Evolutionary conservation across 371 early-diverging fungal species (phyloP).

Genomic region (Coemansia sp.): DNA sequence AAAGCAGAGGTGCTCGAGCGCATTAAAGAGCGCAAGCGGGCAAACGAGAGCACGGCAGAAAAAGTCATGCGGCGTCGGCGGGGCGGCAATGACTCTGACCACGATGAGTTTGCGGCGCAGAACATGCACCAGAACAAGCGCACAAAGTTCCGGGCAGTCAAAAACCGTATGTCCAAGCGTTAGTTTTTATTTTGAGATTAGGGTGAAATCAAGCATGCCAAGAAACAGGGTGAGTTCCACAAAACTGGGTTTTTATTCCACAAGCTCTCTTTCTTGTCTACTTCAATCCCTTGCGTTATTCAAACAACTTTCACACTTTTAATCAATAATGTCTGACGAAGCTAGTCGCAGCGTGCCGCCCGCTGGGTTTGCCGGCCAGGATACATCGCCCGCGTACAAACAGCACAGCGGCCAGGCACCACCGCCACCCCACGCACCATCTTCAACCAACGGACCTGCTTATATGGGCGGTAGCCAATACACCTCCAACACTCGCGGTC

Average conservation of each 20-base stretch:
- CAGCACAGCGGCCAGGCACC: constrained; percentile 2
- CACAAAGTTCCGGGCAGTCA: constrained; percentile 1
- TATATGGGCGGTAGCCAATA: neutral
- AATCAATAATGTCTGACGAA: no score
- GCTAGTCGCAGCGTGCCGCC: neutral
- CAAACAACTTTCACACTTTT: no score
- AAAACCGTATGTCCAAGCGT: constrained; percentile 6
- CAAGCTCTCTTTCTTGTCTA: constrained; percentile 20
- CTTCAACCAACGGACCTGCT: neutral
- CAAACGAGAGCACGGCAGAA: constrained; percentile 46
- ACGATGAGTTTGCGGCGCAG: neutral
- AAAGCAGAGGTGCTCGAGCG: constrained; percentile 42
- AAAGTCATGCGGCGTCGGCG: constrained; percentile 25
- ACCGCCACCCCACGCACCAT: neutral
- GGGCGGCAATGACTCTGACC: neutral
- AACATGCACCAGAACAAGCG: neutral
- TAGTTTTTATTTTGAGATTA: neutral
- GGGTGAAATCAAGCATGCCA: neutral
- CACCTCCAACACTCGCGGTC: neutral
- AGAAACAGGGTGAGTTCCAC: constrained; percentile 5
- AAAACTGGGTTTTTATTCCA: constrained; percentile 23
- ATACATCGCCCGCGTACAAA: neutral
- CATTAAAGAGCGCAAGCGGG: constrained; percentile 21
- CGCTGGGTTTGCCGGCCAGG: neutral
- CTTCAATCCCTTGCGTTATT: no score